These are phyloP conservation scores for Fraxinus cuspidata DNA, from an alignment of 257 asterid species.

Conservation along the genomic window DNA sequence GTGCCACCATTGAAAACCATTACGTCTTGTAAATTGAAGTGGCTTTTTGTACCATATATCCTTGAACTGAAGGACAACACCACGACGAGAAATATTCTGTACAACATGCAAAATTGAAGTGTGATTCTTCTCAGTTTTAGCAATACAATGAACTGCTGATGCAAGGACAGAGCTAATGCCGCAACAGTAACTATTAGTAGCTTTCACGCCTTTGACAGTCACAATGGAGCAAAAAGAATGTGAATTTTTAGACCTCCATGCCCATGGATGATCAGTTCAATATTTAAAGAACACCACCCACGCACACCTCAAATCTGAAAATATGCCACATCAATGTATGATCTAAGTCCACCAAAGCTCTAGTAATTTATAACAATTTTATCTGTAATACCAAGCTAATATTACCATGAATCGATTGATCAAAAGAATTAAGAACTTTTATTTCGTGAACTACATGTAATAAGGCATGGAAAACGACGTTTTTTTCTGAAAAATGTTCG, in stretches of 20 bases:
- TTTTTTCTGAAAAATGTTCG: background rate
- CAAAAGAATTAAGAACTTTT: background rate
- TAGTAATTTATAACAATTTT: background rate
- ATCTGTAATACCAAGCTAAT: background rate
- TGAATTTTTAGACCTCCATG: background rate
- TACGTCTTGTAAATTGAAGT: constrained; percentile 44
- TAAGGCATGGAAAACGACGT: background rate
- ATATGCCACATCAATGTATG: background rate
- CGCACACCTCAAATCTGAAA: background rate
- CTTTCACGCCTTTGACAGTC: background rate
- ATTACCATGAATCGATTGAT: background rate
- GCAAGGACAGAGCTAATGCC: constrained; percentile 8
- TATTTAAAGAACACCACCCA: background rate
- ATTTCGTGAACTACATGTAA: background rate
- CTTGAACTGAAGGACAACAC: constrained; percentile 47
- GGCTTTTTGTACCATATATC: constrained; percentile 54
- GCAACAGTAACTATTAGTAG: background rate
- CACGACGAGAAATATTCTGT: constrained; percentile 51
- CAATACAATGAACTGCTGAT: constrained; percentile 6
- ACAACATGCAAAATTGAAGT: constrained; percentile 30
- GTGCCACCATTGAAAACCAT: constrained; percentile 48
- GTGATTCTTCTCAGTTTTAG: constrained; percentile 17
- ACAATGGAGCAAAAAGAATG: background rate
- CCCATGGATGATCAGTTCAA: background rate
- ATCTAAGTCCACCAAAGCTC: background rate